These are phyloP conservation scores for Phaeoacremonium minimum DNA, from an alignment of 2,329 filamentous ascomycete genomes.

Conservation along the genomic window DNA sequence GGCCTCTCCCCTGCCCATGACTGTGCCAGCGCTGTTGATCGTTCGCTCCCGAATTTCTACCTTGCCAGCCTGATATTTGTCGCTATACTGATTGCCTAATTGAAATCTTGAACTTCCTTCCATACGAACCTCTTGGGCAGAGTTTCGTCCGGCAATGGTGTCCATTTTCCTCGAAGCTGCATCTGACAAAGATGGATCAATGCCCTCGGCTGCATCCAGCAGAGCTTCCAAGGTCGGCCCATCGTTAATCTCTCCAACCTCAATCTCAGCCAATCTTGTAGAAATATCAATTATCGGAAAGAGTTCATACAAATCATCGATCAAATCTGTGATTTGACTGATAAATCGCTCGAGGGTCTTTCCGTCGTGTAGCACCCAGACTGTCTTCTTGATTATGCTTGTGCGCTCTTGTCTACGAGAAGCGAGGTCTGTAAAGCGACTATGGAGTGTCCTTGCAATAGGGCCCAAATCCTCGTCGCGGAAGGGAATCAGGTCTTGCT, in stretches of 20 bases:
- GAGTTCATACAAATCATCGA: slow-evolving; percentile 20
- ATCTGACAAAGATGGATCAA: slow-evolving; percentile 13
- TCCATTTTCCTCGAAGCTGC: slow-evolving; percentile 6
- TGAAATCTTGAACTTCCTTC: slow-evolving; percentile 3
- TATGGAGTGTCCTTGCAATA: slow-evolving; percentile 1
- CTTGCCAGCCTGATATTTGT: not conserved
- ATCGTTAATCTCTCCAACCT: slow-evolving; percentile 17
- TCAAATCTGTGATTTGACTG: slow-evolving; percentile 11
- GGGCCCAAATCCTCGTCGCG: slow-evolving; percentile 2
- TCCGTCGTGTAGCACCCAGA: slow-evolving; percentile 17
- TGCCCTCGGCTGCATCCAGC: slow-evolving; percentile 5
- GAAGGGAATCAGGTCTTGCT: slow-evolving; percentile 5
- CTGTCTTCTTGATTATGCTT: slow-evolving; percentile 13
- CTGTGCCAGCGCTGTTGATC: slow-evolving; percentile 2
- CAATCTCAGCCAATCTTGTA: slow-evolving; percentile 11
- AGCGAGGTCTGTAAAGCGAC: slow-evolving; percentile 3
- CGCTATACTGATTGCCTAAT: slow-evolving; percentile 3
- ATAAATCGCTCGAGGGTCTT: slow-evolving; percentile 15
- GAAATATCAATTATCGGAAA: slow-evolving; percentile 11
- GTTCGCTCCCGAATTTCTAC: slow-evolving; percentile 3
- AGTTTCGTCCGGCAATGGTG: slow-evolving; percentile 4
- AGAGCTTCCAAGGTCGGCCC: slow-evolving; percentile 14
- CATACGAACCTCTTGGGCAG: slow-evolving; percentile 3
- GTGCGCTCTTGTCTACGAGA: slow-evolving; percentile 11
- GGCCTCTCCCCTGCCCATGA: slow-evolving; percentile 3